Conservation (phyloP, 371 early-diverging fungal species). For the Blastocladiella emersonii region DNA sequence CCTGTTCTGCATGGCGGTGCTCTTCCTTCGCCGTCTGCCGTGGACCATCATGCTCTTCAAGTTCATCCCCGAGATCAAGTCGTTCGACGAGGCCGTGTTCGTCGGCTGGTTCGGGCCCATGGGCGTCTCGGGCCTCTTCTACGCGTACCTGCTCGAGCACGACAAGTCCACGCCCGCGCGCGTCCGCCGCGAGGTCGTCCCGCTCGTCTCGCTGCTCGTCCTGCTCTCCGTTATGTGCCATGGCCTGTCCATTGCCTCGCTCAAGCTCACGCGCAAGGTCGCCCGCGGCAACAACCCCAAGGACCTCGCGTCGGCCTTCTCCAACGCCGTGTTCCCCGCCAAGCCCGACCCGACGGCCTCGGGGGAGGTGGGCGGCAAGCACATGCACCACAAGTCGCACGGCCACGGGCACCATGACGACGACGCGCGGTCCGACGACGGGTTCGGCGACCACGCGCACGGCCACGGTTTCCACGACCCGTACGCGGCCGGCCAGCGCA, state of each 20-base stretch:
- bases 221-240: neutral
- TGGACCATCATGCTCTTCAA: slow-evolving; percentile 47
- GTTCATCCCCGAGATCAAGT: slow-evolving; percentile 56
- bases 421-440: no score
- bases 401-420: no score
- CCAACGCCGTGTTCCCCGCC: no score
- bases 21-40: slow-evolving; percentile 73
- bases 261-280: no score
- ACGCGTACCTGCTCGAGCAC: neutral
- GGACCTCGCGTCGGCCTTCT: no score
- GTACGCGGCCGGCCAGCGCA: no score
- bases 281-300: no score
- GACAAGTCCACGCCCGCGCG: neutral
- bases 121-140: neutral
- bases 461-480: no score
- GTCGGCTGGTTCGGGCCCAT: slow-evolving; percentile 55
- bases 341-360: no score
- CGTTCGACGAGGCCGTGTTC: slow-evolving; percentile 69
- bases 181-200: neutral
- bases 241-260: neutral
- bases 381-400: no score
- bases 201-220: neutral
- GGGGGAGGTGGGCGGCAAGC: no score
- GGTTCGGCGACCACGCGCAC: no score
- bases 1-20: slow-evolving; percentile 48